Conservation (phyloP, 192 early-diverging fungal species). For the Linnemannia schmuckeri region DNA sequence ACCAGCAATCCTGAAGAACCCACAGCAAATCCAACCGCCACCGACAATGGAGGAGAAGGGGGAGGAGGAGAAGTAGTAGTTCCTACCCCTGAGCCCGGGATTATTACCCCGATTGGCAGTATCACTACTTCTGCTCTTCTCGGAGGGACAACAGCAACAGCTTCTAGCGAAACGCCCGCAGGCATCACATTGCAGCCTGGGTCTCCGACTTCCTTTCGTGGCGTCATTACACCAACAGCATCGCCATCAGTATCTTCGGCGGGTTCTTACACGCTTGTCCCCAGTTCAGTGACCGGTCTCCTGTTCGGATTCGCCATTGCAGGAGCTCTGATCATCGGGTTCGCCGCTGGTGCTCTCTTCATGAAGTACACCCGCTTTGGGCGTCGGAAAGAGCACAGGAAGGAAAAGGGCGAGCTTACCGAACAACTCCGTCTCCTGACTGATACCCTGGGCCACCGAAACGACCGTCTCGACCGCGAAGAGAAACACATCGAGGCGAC, state of each 20-base stretch:
- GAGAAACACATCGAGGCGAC: neutral
- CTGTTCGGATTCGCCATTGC: neutral
- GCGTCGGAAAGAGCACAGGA: neutral
- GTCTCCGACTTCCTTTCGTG: neutral
- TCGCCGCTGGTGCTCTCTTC: neutral
- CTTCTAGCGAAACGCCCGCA: neutral
- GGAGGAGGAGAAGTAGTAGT: neutral
- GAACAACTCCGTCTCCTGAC: constrained; percentile 1
- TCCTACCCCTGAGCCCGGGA: neutral
- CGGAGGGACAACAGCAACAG: neutral
- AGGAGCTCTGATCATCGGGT: neutral
- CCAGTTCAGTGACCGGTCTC: neutral
- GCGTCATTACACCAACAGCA: neutral
- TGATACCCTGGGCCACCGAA: neutral
- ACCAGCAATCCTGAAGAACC: neutral
- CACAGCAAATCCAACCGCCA: neutral
- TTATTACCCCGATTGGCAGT: neutral
- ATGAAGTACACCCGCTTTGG: neutral
- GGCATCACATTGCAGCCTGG: neutral
- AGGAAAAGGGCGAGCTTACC: neutral
- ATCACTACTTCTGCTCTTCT: neutral
- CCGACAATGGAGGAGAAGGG: neutral
- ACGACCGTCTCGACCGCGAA: neutral
- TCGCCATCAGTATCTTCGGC: neutral
- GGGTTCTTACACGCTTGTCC: neutral